Percentiles rank a stretch among this genome's conserved stretches.
Conservation (phyloP, 306 rosid species). For the Cucumis melo region DNA sequence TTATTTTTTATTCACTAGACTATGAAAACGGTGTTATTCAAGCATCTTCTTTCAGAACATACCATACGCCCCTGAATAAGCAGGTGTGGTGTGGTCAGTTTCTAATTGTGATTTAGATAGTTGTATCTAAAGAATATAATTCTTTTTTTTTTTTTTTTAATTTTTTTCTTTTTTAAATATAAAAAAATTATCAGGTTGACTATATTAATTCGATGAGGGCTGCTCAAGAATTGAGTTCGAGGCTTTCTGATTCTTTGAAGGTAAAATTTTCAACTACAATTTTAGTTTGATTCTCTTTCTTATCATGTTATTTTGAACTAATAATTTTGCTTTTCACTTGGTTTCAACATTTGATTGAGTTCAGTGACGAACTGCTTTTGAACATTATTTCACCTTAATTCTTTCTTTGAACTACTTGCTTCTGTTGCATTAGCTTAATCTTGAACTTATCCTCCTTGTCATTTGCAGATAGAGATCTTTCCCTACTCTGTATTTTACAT, state of each 20-base stretch:
- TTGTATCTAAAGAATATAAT: neutral
- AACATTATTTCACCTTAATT: neutral
- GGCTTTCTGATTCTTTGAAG: constrained; percentile 82
- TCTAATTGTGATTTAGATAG: neutral
- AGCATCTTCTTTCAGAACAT: constrained; percentile 93
- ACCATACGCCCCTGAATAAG: constrained; percentile 91
- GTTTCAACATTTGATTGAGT: neutral
- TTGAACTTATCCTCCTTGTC: constrained; percentile 19
- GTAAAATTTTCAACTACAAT: constrained; percentile 21
- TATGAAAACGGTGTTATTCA: constrained; percentile 62
- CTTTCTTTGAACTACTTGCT: neutral
- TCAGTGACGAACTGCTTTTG: neutral
- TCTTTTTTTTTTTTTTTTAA: too few relatives aligned
- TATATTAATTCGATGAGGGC: constrained; percentile 88
- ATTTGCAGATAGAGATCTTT: constrained; percentile 89
- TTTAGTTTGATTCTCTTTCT: neutral
- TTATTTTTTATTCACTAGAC: constrained; percentile 22
- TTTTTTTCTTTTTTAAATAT: neutral
- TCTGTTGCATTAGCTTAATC: neutral
- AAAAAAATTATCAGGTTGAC: constrained; percentile 42
- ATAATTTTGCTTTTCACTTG: neutral
- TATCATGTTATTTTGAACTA: neutral
- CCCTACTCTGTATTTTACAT: constrained; percentile 93
- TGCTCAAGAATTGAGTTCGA: constrained; percentile 81
- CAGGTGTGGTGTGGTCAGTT: constrained; percentile 36